These are phyloP conservation scores for Plantago ovata DNA, from an alignment of 257 asterid species.

Conservation along the genomic window DNA sequence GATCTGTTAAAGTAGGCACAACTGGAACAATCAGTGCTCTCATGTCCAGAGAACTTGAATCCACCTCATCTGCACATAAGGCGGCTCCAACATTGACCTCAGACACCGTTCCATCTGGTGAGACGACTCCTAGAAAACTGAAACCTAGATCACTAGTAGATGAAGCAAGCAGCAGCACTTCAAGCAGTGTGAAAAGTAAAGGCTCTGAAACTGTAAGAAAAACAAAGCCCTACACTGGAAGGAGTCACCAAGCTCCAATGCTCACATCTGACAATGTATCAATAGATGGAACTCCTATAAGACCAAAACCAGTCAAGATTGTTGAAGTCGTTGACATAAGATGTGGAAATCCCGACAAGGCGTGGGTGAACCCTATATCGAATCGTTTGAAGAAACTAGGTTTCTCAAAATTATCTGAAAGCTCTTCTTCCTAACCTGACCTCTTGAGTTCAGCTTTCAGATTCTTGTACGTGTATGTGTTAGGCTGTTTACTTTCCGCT, in stretches of 20 bases:
- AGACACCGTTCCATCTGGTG: constrained; percentile 24
- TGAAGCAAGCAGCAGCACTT: constrained; percentile 52
- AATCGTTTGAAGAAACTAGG: constrained; percentile 62
- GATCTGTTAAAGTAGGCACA: constrained; percentile 73
- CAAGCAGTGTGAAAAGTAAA: constrained; percentile 15
- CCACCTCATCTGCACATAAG: constrained; percentile 28
- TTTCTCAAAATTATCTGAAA: constrained; percentile 62
- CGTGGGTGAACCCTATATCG: constrained; percentile 54
- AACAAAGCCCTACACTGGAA: constrained; percentile 37
- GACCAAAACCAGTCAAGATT: constrained; percentile 42
- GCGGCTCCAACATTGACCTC: constrained; percentile 4
- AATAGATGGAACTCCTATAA: constrained; percentile 54
- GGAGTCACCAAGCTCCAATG: constrained; percentile 58
- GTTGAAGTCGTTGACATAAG: constrained; percentile 77
- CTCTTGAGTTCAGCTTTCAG: constrained; percentile 32
- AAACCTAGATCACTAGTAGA: constrained; percentile 33
- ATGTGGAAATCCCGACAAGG: constrained; percentile 56
- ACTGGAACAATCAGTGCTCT: constrained; percentile 80
- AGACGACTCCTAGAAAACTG: constrained; percentile 29
- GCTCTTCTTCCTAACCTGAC: neutral
- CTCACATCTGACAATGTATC: constrained; percentile 45
- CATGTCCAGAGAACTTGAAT: constrained; percentile 67
- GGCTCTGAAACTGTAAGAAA: constrained; percentile 33
- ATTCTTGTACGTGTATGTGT: constrained; percentile 23
- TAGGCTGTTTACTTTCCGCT: constrained; percentile 33